A percentile compares a stretch with the other conserved stretches of the same genome.
phyloP scores from a whole-genome alignment of 2,329 filamentous ascomycete species.

The Neopestalotiopsis sp. region DNA sequence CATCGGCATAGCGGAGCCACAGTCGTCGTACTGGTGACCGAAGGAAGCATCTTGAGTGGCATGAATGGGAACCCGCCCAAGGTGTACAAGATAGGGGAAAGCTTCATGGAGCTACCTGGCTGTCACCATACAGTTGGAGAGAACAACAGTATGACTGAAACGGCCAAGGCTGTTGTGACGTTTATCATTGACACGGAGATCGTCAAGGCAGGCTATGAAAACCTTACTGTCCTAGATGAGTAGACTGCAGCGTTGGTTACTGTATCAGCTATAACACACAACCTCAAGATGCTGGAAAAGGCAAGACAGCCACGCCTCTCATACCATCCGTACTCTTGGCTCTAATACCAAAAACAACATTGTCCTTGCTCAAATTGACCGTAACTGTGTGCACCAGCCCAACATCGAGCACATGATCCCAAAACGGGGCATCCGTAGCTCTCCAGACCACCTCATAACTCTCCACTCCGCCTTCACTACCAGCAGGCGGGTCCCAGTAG shows the following conservation, averaged over 20 bases:
- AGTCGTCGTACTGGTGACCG: background rate
- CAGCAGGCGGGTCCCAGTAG: constrained; percentile 50
- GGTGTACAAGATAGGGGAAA: background rate
- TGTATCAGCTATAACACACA: background rate
- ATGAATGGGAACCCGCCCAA: constrained; percentile 3
- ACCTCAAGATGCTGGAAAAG: constrained; percentile 29
- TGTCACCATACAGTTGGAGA: background rate
- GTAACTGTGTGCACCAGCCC: constrained; percentile 51
- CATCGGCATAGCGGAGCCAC: constrained; percentile 5
- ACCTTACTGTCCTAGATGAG: background rate
- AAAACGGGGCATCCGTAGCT: constrained; percentile 53
- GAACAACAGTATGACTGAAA: background rate
- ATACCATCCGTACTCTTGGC: constrained; percentile 37
- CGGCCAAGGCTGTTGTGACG: background rate
- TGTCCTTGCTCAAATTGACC: constrained; percentile 60
- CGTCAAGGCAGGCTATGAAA: background rate
- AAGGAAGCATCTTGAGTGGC: constrained; percentile 2
- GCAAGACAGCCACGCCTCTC: constrained; percentile 36
- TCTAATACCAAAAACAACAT: constrained; percentile 62
- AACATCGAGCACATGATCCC: constrained; percentile 55
- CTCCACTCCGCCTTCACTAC: constrained; percentile 37
- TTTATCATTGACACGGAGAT: background rate
- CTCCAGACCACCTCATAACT: constrained; percentile 64
- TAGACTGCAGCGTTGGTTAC: background rate
- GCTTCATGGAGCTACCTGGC: background rate